Evolutionary conservation across 1,284 basidiomycete species (phyloP).

Genomic region (Golubevia pallescens): DNA sequence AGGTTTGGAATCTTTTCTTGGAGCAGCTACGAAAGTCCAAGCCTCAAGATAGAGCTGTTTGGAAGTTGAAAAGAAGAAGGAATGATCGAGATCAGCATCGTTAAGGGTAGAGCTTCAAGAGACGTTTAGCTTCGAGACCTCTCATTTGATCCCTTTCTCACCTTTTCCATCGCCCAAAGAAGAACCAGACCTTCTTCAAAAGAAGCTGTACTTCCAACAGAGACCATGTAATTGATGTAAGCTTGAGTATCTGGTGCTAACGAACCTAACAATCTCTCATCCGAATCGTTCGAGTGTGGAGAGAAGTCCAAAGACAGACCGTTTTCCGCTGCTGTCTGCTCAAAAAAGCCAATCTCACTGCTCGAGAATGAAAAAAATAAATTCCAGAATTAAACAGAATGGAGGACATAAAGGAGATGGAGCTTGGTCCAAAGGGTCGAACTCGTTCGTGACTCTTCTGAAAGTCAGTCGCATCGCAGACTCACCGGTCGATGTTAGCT

Average conservation of each 20-base stretch:
- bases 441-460: no score
- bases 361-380: neutral
- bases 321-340: conserved; percentile 10
- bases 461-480: no score
- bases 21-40: conserved; percentile 20
- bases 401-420: neutral
- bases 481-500: conserved; percentile 11
- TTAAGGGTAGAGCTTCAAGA: conserved; percentile 15
- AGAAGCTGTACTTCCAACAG: conserved; percentile 5
- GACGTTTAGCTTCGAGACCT: neutral
- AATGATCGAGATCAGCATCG: no score
- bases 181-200: conserved; percentile 18
- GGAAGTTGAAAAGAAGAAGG: no score
- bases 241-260: neutral
- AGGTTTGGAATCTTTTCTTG: no score
- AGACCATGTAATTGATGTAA: conserved; percentile 17
- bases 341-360: conserved; percentile 19
- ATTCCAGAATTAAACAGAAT: neutral
- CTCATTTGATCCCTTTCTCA: neutral
- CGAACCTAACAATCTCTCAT: neutral
- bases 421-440: no score
- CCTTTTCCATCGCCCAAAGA: conserved; percentile 30
- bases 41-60: no score
- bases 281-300: no score
- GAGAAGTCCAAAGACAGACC: no score